Base-by-base conservation (phyloP, 495 filamentous ascomycete genomes). In the Penicillium waksmanii region DNA sequence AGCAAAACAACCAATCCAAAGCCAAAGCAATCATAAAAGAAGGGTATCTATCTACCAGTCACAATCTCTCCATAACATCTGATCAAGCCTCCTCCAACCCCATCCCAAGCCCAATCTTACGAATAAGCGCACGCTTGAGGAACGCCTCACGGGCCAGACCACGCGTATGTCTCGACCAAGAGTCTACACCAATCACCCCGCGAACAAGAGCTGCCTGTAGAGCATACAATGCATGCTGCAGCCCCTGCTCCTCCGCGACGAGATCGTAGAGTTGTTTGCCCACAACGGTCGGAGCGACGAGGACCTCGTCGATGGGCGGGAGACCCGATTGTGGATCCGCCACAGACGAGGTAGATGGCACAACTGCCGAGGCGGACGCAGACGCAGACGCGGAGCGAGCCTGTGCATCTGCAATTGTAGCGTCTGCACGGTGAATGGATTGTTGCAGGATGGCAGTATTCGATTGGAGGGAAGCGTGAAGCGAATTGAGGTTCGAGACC, bases 231-330 rank as follows among this genome's bases (percentile, higher is more conserved):
- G 89, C 89, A 63, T 97, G 93, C 53, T 87, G 89, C 38, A 95
- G 81, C 7, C 87, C 91, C 51, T 87, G 81, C 69, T 96, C 94
- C 70, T 98, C 95, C 2, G 91, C 89, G 21, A 91, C 89, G 3
- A 93, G 77, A 57, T 89, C 87, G 72, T 97, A 98, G 55, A 98
- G 76, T 80, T 98, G 95, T 64, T 89, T 90, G 7, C 89, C 92
- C 19, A 97, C 93, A 3, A 98, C 90, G 0, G 93, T 96, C 1
- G 93, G 91, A 6, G 93, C 93, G n/a, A 97, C 91, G 10, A 98
- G 80, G 34, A 98, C 80, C 31, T 96, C 90, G 75, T 98, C 95
- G 48, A 98, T 87, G 21, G 82, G 80, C 0, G 89, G 89, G 1
- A 85, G 74, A n/a, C 77, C 80, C 4, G 68, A 60, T 49, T 74